Percentiles rank a stretch among this genome's conserved stretches.
phyloP scores from a whole-genome alignment of 2,329 filamentous ascomycete genomes.

The Beauveria varroae region DNA sequence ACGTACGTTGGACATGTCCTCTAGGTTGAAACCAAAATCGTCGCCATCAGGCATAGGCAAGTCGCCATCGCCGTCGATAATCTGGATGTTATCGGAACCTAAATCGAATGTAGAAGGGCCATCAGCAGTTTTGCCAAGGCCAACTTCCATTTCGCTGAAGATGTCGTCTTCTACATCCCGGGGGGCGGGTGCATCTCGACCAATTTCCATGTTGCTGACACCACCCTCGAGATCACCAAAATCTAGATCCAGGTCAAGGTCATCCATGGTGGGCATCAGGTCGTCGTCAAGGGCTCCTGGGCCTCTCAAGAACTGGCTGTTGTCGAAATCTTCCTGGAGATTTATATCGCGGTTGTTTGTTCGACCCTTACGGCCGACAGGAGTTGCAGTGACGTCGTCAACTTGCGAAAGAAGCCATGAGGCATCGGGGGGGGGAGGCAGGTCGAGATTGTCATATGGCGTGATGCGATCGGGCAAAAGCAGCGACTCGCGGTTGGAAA shows the following conservation, averaged over 20 bases:
- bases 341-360: constrained; percentile 59
- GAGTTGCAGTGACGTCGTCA: constrained; percentile 49
- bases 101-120: constrained; percentile 47
- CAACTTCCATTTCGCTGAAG: constrained; percentile 54
- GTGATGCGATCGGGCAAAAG: constrained; percentile 90
- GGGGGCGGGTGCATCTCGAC: constrained; percentile 72
- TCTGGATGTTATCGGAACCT: constrained; percentile 47
- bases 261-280: constrained; percentile 50
- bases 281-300: constrained; percentile 53
- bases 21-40: constrained; percentile 52
- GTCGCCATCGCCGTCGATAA: constrained; percentile 58
- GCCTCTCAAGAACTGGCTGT: constrained; percentile 74
- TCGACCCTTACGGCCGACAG: constrained; percentile 49
- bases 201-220: constrained; percentile 66
- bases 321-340: constrained; percentile 59
- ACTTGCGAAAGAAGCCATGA: constrained; percentile 74
- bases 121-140: constrained; percentile 50
- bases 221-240: constrained; percentile 62
- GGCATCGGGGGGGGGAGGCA: constrained; percentile 80
- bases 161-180: constrained; percentile 64
- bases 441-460: constrained; percentile 71
- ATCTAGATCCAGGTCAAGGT: constrained; percentile 66
- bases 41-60: constrained; percentile 54
- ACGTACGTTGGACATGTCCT: constrained; percentile 51
- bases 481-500: constrained; percentile 76